Evolutionary conservation across 1,139 yeast species (phyloP).

Genomic region (Hansenula sp.): DNA sequence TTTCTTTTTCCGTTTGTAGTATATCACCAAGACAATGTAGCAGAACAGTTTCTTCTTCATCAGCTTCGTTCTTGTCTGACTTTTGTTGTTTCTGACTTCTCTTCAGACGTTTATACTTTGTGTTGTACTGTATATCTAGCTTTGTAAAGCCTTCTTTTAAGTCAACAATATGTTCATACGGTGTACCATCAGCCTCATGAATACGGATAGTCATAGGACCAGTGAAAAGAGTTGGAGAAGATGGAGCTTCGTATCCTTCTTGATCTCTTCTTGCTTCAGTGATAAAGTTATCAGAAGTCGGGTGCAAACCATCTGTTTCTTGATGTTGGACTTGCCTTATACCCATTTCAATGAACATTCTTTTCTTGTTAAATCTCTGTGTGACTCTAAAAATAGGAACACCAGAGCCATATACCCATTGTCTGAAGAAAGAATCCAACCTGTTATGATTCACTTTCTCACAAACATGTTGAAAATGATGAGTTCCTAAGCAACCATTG

Average conservation of each 20-base stretch:
- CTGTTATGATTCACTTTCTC: conserved; percentile 90
- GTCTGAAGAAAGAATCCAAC: conserved; percentile 78
- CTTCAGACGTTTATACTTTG: conserved; percentile 74
- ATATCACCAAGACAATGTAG: conserved; percentile 77
- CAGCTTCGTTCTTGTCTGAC: conserved; percentile 25
- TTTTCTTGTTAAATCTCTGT: conserved; percentile 87
- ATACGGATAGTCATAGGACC: conserved; percentile 98
- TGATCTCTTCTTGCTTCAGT: conserved; percentile 29
- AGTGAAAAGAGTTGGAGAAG: conserved; percentile 52
- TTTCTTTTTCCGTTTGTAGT: conserved; percentile 53
- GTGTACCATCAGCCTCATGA: conserved; percentile 99
- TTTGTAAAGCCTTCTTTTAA: conserved; percentile 81
- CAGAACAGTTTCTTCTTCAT: conserved; percentile 37
- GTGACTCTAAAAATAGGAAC: conserved; percentile 85
- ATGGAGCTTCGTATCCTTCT: conserved; percentile 2
- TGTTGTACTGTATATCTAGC: conserved; percentile 90
- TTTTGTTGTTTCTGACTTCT: conserved; percentile 53
- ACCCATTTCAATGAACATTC: conserved; percentile 92
- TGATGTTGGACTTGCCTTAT: conserved; percentile 83
- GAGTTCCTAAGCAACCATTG: conserved; percentile 74
- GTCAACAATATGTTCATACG: conserved; percentile 95
- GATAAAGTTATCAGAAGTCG: conserved; percentile 35
- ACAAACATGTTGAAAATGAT: conserved; percentile 86
- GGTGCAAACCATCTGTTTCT: conserved; percentile 48
- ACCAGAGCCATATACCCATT: conserved; percentile 91